phyloP scores from a whole-genome alignment of 371 early-diverging fungal genomes.

The Parasitella parasitica region DNA sequence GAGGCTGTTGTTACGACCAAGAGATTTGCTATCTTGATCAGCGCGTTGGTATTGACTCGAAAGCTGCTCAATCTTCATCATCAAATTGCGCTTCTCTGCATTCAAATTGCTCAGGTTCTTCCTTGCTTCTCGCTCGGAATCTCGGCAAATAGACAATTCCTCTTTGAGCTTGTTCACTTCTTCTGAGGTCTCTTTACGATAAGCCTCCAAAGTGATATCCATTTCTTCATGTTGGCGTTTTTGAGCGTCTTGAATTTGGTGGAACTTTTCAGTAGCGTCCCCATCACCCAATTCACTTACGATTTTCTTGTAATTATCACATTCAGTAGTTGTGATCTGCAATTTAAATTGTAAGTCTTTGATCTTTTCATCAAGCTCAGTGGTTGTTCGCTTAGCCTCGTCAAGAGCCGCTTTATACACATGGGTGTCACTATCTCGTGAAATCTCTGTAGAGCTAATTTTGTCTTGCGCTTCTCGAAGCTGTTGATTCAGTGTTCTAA shows the following conservation, averaged over 20 bases:
- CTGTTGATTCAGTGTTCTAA: neutral
- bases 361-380: neutral
- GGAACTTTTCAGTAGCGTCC: neutral
- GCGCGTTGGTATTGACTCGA: neutral
- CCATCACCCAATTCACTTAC: conserved; percentile 1
- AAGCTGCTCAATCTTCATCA: neutral
- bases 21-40: neutral
- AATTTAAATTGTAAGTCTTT: neutral
- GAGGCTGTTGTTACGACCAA: neutral
- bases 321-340: neutral
- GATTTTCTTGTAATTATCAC: conserved; percentile 8
- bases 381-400: neutral
- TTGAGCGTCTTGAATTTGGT: conserved; percentile 4
- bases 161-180: conserved; percentile 8
- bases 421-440: neutral
- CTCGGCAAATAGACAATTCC: neutral
- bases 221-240: conserved; percentile 1
- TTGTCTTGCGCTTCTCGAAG: neutral
- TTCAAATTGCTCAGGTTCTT: neutral
- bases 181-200: neutral
- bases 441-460: neutral
- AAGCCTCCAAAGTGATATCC: conserved; percentile 5
- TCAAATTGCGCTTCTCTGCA: neutral
- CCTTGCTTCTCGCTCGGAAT: neutral
- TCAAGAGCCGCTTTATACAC: neutral